phyloP scores from a whole-genome alignment of 2,329 filamentous ascomycete genomes.

The Xylariaceae sp. region DNA sequence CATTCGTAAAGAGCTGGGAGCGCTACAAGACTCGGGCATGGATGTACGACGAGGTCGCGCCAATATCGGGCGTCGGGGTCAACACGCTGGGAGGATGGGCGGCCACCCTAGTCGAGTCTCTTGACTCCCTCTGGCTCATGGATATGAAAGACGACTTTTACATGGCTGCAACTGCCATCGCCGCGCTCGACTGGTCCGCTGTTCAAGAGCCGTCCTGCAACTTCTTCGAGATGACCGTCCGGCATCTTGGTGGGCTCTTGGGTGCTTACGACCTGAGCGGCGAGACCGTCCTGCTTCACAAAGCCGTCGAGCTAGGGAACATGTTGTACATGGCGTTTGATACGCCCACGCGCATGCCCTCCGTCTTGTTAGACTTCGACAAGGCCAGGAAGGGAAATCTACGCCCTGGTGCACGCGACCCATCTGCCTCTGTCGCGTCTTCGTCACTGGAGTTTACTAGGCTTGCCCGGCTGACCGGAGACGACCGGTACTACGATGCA shows the following conservation, averaged over 20 bases:
- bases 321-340: slow-evolving; percentile 42
- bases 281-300: slow-evolving; percentile 34
- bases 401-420: slow-evolving; percentile 31
- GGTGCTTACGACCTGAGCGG: slow-evolving; percentile 35
- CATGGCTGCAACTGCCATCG: slow-evolving; percentile 37
- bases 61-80: slow-evolving; percentile 37
- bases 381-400: slow-evolving; percentile 31
- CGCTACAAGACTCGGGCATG: slow-evolving; percentile 43
- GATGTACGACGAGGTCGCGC: slow-evolving; percentile 42
- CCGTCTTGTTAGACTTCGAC: slow-evolving; percentile 41
- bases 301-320: slow-evolving; percentile 41
- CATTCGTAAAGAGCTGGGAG: slow-evolving; percentile 36
- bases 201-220: slow-evolving; percentile 32
- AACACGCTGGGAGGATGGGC: slow-evolving; percentile 44
- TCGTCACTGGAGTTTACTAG: slow-evolving; percentile 68
- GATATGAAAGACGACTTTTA: slow-evolving; percentile 44
- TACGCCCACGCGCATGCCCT: slow-evolving; percentile 40
- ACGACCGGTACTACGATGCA: slow-evolving; percentile 69
- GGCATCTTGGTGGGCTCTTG: slow-evolving; percentile 39
- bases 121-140: slow-evolving; percentile 49
- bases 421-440: slow-evolving; percentile 50
- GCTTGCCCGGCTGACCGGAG: slow-evolving; percentile 65
- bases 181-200: slow-evolving; percentile 41
- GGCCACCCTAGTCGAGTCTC: slow-evolving; percentile 46
- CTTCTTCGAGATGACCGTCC: slow-evolving; percentile 41